Conservation (phyloP, 768 basidiomycete species). For the Rhizopogon salebrosus region DNA sequence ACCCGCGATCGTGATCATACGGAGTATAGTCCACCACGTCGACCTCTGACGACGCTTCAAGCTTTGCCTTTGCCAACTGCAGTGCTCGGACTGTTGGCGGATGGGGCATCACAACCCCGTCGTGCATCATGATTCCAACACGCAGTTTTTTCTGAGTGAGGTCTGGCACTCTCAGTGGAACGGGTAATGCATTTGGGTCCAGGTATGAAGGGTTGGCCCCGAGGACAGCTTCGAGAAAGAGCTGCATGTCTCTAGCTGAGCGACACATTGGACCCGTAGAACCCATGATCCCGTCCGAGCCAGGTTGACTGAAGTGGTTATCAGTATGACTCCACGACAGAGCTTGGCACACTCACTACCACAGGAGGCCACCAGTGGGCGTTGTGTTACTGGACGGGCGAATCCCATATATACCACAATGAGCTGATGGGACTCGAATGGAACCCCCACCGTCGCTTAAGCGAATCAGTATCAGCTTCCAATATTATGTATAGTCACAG, state of each 20-base stretch:
- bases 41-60: constrained; percentile 27
- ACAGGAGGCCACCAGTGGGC: constrained; percentile 9
- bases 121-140: constrained; percentile 30
- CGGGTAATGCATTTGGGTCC: constrained; percentile 32
- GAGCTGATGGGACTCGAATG: constrained; percentile 34
- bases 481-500: constrained; percentile 6
- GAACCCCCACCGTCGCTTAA: constrained; percentile 29
- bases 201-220: constrained; percentile 33
- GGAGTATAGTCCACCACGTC: constrained; percentile 34
- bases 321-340: constrained; percentile 3
- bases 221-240: constrained; percentile 17
- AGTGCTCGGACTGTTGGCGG: constrained; percentile 40
- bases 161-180: constrained; percentile 22
- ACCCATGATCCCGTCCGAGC: constrained; percentile 11
- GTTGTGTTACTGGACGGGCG: constrained; percentile 33
- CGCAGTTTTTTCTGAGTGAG: constrained; percentile 23
- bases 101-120: constrained; percentile 33
- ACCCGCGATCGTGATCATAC: constrained; percentile 29
- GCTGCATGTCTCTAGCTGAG: constrained; percentile 20
- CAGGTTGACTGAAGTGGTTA: constrained; percentile 18
- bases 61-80: constrained; percentile 27
- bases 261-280: constrained; percentile 22
- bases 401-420: constrained; percentile 37
- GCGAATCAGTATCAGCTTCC: background rate
- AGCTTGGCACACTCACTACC: constrained; percentile 15